Percentiles rank a stretch among this genome's conserved stretches.
These are phyloP conservation scores for Apostasia shenzhenica DNA, from an alignment of 106 monocot species.

Conservation along the genomic window DNA sequence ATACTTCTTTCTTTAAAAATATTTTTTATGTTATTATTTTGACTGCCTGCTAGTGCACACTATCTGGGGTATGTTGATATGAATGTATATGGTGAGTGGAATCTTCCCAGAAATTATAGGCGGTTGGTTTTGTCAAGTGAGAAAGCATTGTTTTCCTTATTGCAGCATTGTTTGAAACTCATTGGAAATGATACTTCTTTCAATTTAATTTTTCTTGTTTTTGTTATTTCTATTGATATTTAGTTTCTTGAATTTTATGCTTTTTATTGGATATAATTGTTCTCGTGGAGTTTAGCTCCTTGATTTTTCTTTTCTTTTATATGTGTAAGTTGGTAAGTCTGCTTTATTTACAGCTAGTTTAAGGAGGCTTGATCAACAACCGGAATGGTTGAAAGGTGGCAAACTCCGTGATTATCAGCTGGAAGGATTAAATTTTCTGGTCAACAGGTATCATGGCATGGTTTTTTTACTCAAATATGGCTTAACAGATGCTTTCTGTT, in stretches of 20 bases:
- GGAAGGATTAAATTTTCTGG: constrained; percentile 98
- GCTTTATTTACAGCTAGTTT: constrained; percentile 65
- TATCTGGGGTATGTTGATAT: no score
- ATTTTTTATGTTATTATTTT: no score
- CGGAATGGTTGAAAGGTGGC: constrained; percentile 94
- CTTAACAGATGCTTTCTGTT: not conserved
- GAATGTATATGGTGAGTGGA: no score
- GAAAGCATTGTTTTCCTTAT: no score
- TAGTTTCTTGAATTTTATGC: not conserved
- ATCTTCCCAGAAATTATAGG: no score
- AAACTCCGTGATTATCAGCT: constrained; percentile 99
- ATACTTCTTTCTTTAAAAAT: no score
- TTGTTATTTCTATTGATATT: not conserved
- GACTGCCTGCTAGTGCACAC: no score
- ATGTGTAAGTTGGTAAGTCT: constrained; percentile 3
- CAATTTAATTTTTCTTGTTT: not conserved
- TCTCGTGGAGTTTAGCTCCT: no score
- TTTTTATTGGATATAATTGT: not conserved
- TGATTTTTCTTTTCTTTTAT: no score
- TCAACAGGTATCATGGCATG: constrained; percentile 60
- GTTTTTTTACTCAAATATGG: not conserved
- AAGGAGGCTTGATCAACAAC: constrained; percentile 95
- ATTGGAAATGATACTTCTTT: no score
- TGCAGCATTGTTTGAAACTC: no score
- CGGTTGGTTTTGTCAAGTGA: no score